Conservation (phyloP, 2,329 filamentous ascomycete species). For the Beauveria sp. region DNA sequence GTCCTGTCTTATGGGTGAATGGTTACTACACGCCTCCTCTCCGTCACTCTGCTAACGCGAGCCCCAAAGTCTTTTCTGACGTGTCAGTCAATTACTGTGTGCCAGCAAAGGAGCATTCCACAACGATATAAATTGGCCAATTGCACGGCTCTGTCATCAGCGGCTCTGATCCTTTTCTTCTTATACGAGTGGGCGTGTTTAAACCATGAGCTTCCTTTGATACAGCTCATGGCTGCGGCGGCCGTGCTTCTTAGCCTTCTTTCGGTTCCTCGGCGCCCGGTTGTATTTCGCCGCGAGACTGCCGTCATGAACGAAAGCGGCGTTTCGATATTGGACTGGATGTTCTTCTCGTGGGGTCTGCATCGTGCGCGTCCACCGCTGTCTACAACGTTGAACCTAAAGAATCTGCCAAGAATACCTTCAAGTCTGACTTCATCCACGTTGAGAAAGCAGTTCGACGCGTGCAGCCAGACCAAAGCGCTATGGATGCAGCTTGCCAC, state of each 20-base stretch:
- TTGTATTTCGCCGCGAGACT: neutral
- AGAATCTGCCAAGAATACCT: neutral
- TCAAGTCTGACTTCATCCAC: neutral
- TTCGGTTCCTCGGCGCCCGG: neutral
- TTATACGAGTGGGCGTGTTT: neutral
- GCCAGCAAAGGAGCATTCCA: neutral
- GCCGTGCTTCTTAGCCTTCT: neutral
- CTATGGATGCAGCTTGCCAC: neutral
- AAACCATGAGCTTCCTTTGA: neutral
- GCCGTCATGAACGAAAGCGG: neutral
- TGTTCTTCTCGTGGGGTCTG: slow-evolving; percentile 1
- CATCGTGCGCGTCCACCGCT: neutral
- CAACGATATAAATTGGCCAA: neutral
- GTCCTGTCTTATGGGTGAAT: slow-evolving; percentile 1
- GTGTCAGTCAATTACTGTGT: neutral
- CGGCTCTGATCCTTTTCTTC: neutral
- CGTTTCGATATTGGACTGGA: slow-evolving; percentile 1
- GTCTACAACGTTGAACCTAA: neutral
- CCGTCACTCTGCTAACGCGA: neutral
- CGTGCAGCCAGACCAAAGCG: neutral
- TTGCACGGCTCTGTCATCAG: neutral
- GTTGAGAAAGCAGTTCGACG: neutral
- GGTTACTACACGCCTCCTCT: no score
- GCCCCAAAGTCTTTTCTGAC: neutral
- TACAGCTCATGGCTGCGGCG: neutral